Evolutionary conservation across 2,329 filamentous ascomycete genomes (phyloP).

Genomic region (Trichoderma sp.): DNA sequence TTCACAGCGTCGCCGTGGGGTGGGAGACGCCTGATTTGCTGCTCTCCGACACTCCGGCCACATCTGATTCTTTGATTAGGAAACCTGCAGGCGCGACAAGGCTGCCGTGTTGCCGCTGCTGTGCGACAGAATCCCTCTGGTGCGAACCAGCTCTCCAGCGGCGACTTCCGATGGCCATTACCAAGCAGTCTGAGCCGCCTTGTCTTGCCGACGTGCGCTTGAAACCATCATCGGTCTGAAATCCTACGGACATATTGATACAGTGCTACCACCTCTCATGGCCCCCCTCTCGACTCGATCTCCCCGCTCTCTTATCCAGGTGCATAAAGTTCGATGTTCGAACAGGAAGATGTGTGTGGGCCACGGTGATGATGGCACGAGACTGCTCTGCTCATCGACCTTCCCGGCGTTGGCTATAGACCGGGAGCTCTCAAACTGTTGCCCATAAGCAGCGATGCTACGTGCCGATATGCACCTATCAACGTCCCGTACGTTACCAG

Average conservation of each 20-base stretch:
- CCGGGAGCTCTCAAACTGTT: neutral
- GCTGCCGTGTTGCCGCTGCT: constrained; percentile 1
- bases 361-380: neutral
- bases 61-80: neutral
- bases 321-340: neutral
- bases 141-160: neutral
- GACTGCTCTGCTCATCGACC: neutral
- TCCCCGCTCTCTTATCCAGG: neutral
- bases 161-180: neutral
- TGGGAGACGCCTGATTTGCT: neutral
- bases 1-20: neutral
- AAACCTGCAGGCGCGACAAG: neutral
- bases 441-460: neutral
- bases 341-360: neutral
- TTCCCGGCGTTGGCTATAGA: neutral
- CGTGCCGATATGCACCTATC: neutral
- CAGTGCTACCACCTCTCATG: too few species aligned
- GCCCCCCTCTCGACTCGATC: neutral
- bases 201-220: neutral
- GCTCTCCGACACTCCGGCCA: neutral
- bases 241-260: too few species aligned
- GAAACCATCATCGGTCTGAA: neutral
- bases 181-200: neutral
- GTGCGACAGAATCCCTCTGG: neutral
- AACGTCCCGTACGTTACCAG: neutral